Evolutionary conservation across 192 early-diverging fungal species (phyloP), one percentile per base, ranked within the genome.

Genomic region (Thamnidium elegans): DNA sequence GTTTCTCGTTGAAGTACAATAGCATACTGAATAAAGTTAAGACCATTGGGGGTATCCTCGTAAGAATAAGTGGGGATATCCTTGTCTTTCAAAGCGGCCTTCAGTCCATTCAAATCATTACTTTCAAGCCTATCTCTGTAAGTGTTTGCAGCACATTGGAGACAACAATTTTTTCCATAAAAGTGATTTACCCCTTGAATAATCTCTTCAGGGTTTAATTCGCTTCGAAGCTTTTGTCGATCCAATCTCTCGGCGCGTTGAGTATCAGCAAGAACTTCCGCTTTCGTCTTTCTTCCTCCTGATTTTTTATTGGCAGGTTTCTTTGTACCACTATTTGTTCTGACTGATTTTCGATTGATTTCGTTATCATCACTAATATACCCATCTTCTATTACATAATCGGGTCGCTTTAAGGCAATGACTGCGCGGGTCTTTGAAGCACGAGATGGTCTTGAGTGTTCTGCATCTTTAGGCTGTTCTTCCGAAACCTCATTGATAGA

Each of bases 131-230:
- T 75, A n/a, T 69, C 50, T 0, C 54, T 52, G 39, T 75, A 84
- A 43, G 75, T 77, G 5, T 64, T 62, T 7, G 67, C 39, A 4
- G 81, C 74, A 56, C 83, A 84, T 9, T 62, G 46, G 5, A 69
- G 36, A 62, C 83, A 84, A 39, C 82, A 84, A 19, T 74, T 68
- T 13, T 51, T 63, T 13, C 23, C 30, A 23, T 51, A 30, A 34
- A 34, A 56, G 3, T 20, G 17, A 39, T n/a, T 34, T 4, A 56
- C 3, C 3, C 32, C 32, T 36, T 34, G 17, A 31, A 23, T 26
- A 7, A 59, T 45, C 3, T 23, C 20, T 19, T 45, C 39, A 26
- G 58, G 58, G 10, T 43, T 42, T 2, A 45, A 14, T 13, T 59
- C n/a, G 10, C 11, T 13, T 23, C 58, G n/a, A 5, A 20, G 4